These are phyloP conservation scores for Calonectria hawksworthii DNA, from an alignment of 2,329 filamentous ascomycete species.

Conservation along the genomic window DNA sequence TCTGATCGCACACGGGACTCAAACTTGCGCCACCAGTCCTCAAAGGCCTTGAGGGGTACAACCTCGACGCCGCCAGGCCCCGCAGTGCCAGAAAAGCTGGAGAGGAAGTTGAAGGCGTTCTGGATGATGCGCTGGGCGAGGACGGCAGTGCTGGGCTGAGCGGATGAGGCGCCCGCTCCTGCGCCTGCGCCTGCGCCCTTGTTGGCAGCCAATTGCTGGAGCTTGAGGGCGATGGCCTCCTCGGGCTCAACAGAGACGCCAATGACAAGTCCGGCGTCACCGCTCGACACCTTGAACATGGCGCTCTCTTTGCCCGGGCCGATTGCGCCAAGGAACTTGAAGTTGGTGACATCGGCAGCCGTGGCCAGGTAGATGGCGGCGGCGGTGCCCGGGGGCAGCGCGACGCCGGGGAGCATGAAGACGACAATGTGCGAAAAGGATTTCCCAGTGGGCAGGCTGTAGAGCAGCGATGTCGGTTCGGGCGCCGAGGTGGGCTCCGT, in stretches of 20 bases:
- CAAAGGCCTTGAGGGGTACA: slow-evolving; percentile 93
- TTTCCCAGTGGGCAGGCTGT: slow-evolving; percentile 61
- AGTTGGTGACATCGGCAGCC: slow-evolving; percentile 65
- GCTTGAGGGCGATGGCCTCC: slow-evolving; percentile 76
- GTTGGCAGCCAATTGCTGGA: slow-evolving; percentile 68
- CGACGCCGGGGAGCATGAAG: slow-evolving; percentile 85
- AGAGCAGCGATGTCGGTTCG: slow-evolving; percentile 69
- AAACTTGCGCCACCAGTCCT: slow-evolving; percentile 99
- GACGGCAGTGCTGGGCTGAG: slow-evolving; percentile 75
- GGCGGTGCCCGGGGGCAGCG: slow-evolving; percentile 81
- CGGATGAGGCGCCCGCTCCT: slow-evolving; percentile 34
- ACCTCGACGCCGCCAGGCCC: slow-evolving; percentile 80
- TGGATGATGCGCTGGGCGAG: slow-evolving; percentile 95
- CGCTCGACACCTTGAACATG: slow-evolving; percentile 81
- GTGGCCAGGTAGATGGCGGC: slow-evolving; percentile 91
- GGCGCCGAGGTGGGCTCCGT: slow-evolving; percentile 67
- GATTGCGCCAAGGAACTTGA: slow-evolving; percentile 89
- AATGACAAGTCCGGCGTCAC: slow-evolving; percentile 71
- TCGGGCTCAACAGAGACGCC: slow-evolving; percentile 87
- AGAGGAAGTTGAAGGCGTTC: slow-evolving; percentile 96
- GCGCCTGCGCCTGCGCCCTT: slow-evolving; percentile 37
- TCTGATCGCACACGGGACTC: slow-evolving; percentile 88
- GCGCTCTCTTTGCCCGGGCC: slow-evolving; percentile 92
- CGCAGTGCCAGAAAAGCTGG: slow-evolving; percentile 82
- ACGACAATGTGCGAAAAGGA: slow-evolving; percentile 87